Evolutionary conservation across 1,139 yeast genomes (phyloP).

Genomic region (Zygoascus sp.): DNA sequence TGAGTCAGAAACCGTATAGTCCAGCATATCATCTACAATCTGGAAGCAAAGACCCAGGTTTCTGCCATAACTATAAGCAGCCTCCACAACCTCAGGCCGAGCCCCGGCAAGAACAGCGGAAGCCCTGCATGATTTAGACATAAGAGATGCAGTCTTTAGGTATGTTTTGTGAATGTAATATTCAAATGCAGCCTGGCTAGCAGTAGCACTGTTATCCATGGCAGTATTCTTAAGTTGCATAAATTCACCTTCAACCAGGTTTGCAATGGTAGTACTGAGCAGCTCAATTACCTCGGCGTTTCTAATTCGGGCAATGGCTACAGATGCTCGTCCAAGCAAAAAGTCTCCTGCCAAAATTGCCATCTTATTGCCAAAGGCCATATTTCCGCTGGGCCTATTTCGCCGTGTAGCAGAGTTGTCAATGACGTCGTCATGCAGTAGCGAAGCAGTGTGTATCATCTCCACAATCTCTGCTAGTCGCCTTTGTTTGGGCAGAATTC

Average conservation of each 20-base stretch:
- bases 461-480: conserved; percentile 95
- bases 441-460: conserved; percentile 97
- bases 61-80: conserved; percentile 86
- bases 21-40: conserved; percentile 92
- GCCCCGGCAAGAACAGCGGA: conserved; percentile 93
- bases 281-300: conserved; percentile 97
- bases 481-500: conserved; percentile 88
- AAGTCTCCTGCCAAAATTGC: conserved; percentile 97
- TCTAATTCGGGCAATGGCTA: conserved; percentile 84
- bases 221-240: conserved; percentile 97
- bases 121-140: conserved; percentile 93
- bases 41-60: conserved; percentile 94
- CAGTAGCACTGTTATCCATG: conserved; percentile 54
- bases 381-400: conserved; percentile 86
- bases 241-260: conserved; percentile 95
- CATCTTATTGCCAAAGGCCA: conserved; percentile 95
- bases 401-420: conserved; percentile 89
- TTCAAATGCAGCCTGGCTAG: conserved; percentile 85
- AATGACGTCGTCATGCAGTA: conserved; percentile 94
- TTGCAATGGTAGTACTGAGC: conserved; percentile 92
- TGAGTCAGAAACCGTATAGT: conserved; percentile 78
- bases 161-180: conserved; percentile 93
- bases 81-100: conserved; percentile 64
- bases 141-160: conserved; percentile 87
- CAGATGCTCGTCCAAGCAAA: conserved; percentile 91